Evolutionary conservation across 352 stramenopile genomes (phyloP), one percentile per base, ranked within the genome.

Genomic region (Phytophthora tentaculata): DNA sequence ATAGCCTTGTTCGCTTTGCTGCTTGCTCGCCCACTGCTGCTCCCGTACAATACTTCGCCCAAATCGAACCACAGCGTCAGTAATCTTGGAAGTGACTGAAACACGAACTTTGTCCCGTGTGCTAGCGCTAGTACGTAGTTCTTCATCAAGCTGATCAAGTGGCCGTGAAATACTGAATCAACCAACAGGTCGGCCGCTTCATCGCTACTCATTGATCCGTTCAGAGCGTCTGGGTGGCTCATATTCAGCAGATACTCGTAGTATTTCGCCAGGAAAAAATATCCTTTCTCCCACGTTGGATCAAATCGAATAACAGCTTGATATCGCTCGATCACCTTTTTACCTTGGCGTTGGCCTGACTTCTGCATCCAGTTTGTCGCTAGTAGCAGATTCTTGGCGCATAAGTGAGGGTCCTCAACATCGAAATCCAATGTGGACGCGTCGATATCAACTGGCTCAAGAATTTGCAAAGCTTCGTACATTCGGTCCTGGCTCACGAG

Each of bases 11-110:
- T 92, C 6, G 73, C 64, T 56, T 80, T 90, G 28, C 44, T 80
- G 26, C 56, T 70, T 48, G 75, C 75, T 64, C 61, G 65, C 20
- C 58, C 62, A 49, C 64, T 76, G 1, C 55, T 56, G 19, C 48
- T 74, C n/a, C 61, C 51, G 35, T 94, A 81, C 0, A 95, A 60
- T 13, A 92, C 50, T 81, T 95, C 75, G 48, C 93, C 97, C 72
- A 97, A 98, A 69, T 99, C 96, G 70, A 99, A 99, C 95, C 95
- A 99, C 35, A 99, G 74, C 12, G 97, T 98, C 12, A 99, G 79
- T 44, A 99, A 74, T n/a, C 97, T 89, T 23, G 97, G 97, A 54
- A 99, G 86, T 1, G 96, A 97, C 76, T 99, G 96, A 75, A 98
- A 99, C 24, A 99, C 85, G 75, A 98, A 98, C 61, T 99, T 99